Evolutionary conservation across 441 rosid species (phyloP).

Genomic region (Sinapis alba): DNA sequence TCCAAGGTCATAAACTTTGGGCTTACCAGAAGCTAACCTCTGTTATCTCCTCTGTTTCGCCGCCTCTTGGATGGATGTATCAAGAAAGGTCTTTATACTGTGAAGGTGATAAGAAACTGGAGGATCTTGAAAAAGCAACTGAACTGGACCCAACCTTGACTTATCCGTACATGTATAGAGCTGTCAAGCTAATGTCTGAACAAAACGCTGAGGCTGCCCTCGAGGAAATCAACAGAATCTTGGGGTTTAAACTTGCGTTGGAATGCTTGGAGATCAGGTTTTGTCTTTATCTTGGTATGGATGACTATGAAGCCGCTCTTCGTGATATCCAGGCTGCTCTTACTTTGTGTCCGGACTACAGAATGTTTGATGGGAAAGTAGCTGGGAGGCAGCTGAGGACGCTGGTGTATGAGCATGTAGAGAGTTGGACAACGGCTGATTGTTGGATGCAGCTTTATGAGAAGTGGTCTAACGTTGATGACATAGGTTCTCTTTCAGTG

Average conservation of each 20-base stretch:
- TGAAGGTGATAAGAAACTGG: slow-evolving; percentile 75
- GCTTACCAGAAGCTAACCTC: slow-evolving; percentile 84
- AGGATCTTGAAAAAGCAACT: slow-evolving; percentile 88
- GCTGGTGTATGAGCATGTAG: slow-evolving; percentile 90
- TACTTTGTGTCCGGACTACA: slow-evolving; percentile 81
- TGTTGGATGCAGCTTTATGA: slow-evolving; percentile 98
- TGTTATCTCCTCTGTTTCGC: slow-evolving; percentile 67
- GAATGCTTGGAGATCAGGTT: slow-evolving; percentile 96
- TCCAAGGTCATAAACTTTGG: slow-evolving; percentile 66
- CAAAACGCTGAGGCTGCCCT: slow-evolving; percentile 81
- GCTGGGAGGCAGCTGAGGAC: slow-evolving; percentile 83
- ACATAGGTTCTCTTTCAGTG: slow-evolving; percentile 96
- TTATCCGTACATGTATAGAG: slow-evolving; percentile 94
- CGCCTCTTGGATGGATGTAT: slow-evolving; percentile 95
- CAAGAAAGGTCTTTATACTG: slow-evolving; percentile 90
- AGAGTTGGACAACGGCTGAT: slow-evolving; percentile 93
- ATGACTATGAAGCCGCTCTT: slow-evolving; percentile 80
- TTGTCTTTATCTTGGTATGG: slow-evolving; percentile 88
- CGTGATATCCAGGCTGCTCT: slow-evolving; percentile 95
- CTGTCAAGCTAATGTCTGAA: slow-evolving; percentile 79
- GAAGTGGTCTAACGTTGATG: slow-evolving; percentile 96
- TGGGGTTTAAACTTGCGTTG: slow-evolving; percentile 90
- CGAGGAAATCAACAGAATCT: slow-evolving; percentile 80
- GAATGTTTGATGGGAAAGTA: slow-evolving; percentile 94
- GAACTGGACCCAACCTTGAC: slow-evolving; percentile 87